A percentile compares a stretch with the other conserved stretches of the same genome.
Evolutionary conservation across 2,329 filamentous ascomycete genomes (phyloP).

Genomic region (Lecanicillium sp.): DNA sequence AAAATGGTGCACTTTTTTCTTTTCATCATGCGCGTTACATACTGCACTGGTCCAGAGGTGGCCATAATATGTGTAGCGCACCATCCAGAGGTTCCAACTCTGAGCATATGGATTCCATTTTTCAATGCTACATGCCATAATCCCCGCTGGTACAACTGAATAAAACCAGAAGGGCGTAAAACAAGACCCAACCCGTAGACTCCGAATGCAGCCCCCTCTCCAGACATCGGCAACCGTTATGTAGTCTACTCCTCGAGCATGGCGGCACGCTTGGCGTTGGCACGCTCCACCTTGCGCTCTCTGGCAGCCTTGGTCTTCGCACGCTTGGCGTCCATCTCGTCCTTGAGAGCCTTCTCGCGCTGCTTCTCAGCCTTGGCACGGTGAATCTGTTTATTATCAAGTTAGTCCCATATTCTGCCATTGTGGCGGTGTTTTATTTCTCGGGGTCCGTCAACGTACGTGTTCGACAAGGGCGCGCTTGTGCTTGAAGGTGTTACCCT

Average conservation of each 20-base stretch:
- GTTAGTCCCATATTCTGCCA: slow-evolving; percentile 5
- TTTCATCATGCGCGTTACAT: slow-evolving; percentile 12
- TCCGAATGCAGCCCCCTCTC: slow-evolving; percentile 54
- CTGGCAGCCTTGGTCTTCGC: slow-evolving; percentile 99
- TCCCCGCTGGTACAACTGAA: slow-evolving; percentile 45
- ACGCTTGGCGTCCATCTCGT: slow-evolving; percentile 99
- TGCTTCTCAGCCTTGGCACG: slow-evolving; percentile 99
- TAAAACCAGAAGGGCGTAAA: slow-evolving; percentile 40
- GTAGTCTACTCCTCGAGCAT: slow-evolving; percentile 53
- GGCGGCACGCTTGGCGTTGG: slow-evolving; percentile 83
- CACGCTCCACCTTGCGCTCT: slow-evolving; percentile 95
- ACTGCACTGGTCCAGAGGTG: slow-evolving; percentile 1
- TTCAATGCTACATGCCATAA: slow-evolving; percentile 54
- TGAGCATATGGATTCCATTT: slow-evolving; percentile 46
- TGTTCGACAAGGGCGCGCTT: slow-evolving; percentile 99
- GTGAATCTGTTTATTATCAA: slow-evolving; percentile 68
- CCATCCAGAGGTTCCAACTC: slow-evolving; percentile 20
- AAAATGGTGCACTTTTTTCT: slow-evolving; percentile 5
- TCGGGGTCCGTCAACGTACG: slow-evolving; percentile 64
- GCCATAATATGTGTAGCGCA: slow-evolving; percentile 6
- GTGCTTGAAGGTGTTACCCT: slow-evolving; percentile 99
- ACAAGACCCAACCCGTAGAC: slow-evolving; percentile 53
- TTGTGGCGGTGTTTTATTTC: slow-evolving; percentile 8
- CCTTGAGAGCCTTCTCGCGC: slow-evolving; percentile 92
- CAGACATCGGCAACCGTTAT: slow-evolving; percentile 40